Conservation (phyloP, 192 early-diverging fungal species). For the Anaeromyces robustus region DNA sequence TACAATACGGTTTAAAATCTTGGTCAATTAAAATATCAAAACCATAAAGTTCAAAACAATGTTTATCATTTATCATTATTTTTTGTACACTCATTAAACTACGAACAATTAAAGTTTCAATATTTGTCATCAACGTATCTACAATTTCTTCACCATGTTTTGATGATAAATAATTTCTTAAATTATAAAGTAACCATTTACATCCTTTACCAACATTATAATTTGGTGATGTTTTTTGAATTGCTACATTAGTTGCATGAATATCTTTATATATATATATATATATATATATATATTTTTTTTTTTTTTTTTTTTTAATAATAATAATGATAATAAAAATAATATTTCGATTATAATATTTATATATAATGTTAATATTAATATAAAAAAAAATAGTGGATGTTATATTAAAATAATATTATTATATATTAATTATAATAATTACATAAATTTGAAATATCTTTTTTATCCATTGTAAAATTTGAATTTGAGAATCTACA, state of each 20-base stretch:
- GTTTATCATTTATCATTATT: slow-evolving; percentile 55
- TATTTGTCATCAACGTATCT: slow-evolving; percentile 36
- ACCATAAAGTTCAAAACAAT: slow-evolving; percentile 45
- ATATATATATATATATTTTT: no score
- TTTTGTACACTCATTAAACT: slow-evolving; percentile 42
- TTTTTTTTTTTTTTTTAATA: no score
- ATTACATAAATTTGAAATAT: slow-evolving; percentile 40
- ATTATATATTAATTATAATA: not conserved
- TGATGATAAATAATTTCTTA: slow-evolving; percentile 28
- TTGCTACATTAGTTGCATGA: slow-evolving; percentile 48
- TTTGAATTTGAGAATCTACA: slow-evolving; percentile 44
- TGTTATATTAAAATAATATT: no score
- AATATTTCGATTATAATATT: no score
- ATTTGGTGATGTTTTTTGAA: slow-evolving; percentile 41
- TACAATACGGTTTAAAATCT: slow-evolving; percentile 28
- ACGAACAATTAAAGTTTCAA: slow-evolving; percentile 40
- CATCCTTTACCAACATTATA: slow-evolving; percentile 38
- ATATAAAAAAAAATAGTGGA: no score
- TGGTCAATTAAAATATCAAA: slow-evolving; percentile 45
- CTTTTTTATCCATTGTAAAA: slow-evolving; percentile 46
- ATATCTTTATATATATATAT: slow-evolving; percentile 15
- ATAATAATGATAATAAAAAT: no score
- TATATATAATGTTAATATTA: no score
- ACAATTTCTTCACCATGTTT: slow-evolving; percentile 29
- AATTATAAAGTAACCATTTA: slow-evolving; percentile 43